Evolutionary conservation across 345 rosid genomes (phyloP), one percentile per base, ranked within the genome.

Genomic region (Hibiscus tridactylites): DNA sequence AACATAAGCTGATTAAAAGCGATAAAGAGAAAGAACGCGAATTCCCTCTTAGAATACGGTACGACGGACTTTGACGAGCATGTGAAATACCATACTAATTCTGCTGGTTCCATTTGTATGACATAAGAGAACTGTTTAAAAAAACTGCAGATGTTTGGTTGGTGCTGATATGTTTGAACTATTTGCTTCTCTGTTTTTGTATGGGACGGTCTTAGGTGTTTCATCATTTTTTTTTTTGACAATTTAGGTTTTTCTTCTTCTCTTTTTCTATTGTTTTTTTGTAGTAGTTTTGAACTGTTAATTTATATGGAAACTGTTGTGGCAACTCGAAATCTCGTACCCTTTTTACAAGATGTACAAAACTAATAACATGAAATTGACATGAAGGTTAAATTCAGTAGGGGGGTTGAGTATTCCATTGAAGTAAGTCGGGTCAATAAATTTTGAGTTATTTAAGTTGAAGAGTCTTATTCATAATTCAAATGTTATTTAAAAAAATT

Each of bases 41-140:
- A 58, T 68, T 74, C 60, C 78, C 50, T 5, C 11, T 78, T 10
- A 35, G 53, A 70, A 77, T 28, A 71, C 50, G 10, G 56, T 52
- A 79, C 46, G 73, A 50, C 61, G 11, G 75, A 50, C 57, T 11
- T 29, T 74, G 73, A 72, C 77, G 49, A 61, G 66, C 56, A 44
- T 19, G 19, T 17, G 24, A 21, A 54, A 58, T 49, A 68, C 65
- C 68, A 73, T 58, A 71, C 75, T 37, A 15, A 52, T 77, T 73
- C 79, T 77, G 81, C 77, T 76, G 47, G 42, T 49, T 70, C 67
- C 63, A 19, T n/a, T 73, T 78, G 83, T 81, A 75, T 52, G 75
- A 64, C 71, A 76, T 74, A 71, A 79, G 73, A 73, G 42, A 50
- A 37, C 49, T 37, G 11, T 56, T 1, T 1, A 64, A 28, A 60